Conservation (phyloP, 202 grass and related monocot species). For the Zizania palustris region DNA sequence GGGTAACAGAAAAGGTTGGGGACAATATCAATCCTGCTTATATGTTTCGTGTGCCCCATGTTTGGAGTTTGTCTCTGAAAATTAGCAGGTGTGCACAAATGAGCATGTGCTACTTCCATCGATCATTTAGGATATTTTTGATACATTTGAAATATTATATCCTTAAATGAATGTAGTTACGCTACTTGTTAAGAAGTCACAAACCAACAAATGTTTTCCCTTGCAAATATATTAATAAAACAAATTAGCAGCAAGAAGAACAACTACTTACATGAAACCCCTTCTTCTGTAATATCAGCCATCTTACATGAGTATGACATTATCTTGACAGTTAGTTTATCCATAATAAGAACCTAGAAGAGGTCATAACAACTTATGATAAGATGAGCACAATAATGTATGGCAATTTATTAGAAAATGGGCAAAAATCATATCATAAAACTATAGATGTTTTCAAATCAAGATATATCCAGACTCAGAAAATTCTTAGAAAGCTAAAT, state of each 20-base stretch:
- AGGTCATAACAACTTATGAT: slow-evolving; percentile 43
- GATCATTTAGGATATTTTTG: too few relatives aligned
- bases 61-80: too few relatives aligned
- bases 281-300: slow-evolving; percentile 98
- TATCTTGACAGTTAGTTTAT: slow-evolving; percentile 92
- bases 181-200: background rate
- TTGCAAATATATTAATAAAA: slow-evolving; percentile 12
- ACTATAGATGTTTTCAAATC: slow-evolving; percentile 18
- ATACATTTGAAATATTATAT: too few relatives aligned
- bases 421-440: slow-evolving; percentile 13
- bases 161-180: background rate
- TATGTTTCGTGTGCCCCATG: too few relatives aligned
- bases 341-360: slow-evolving; percentile 95
- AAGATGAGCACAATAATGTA: slow-evolving; percentile 19
- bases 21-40: too few relatives aligned
- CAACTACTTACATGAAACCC: slow-evolving; percentile 85
- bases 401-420: slow-evolving; percentile 24
- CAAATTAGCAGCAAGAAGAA: background rate
- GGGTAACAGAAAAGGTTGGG: too few relatives aligned
- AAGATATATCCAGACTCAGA: slow-evolving; percentile 19
- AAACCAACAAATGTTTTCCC: slow-evolving; percentile 20
- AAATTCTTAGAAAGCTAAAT: background rate
- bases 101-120: too few relatives aligned
- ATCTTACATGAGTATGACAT: slow-evolving; percentile 96
- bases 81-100: too few relatives aligned